phyloP scores from a whole-genome alignment of 371 early-diverging fungal species.

The Mycotypha africana region DNA sequence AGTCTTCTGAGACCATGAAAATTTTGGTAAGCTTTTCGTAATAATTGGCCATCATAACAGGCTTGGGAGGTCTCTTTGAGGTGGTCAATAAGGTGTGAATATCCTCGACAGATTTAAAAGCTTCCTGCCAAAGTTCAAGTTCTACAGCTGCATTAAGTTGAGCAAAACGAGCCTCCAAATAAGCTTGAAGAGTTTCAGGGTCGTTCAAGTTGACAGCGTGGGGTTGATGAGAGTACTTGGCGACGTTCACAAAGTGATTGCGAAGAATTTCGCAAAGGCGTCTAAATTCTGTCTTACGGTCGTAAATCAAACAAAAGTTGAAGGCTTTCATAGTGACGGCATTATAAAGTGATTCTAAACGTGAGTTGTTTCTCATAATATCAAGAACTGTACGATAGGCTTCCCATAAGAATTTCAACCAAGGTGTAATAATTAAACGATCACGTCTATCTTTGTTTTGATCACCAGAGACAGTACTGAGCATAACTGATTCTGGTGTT shows the following conservation, averaged over 20 bases:
- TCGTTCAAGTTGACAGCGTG: constrained; percentile 92
- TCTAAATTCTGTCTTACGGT: constrained; percentile 97
- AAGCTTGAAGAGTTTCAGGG: constrained; percentile 93
- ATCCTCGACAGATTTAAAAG: constrained; percentile 95
- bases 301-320: constrained; percentile 91
- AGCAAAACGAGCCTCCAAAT: constrained; percentile 91
- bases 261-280: constrained; percentile 95
- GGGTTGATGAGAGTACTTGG: constrained; percentile 91
- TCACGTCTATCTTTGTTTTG: constrained; percentile 94
- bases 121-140: constrained; percentile 98
- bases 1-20: constrained; percentile 94
- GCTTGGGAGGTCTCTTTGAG: constrained; percentile 89
- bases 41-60: constrained; percentile 93
- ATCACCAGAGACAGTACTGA: constrained; percentile 92
- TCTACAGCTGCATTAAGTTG: constrained; percentile 94
- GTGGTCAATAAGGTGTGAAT: constrained; percentile 90
- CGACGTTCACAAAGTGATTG: constrained; percentile 84
- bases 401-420: constrained; percentile 98
- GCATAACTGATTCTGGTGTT: constrained; percentile 94
- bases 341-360: constrained; percentile 93
- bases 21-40: constrained; percentile 95
- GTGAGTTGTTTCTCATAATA: constrained; percentile 92
- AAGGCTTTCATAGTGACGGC: constrained; percentile 87
- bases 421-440: constrained; percentile 95
- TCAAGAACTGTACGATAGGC: constrained; percentile 95